Conservation (phyloP, 108 stramenopile species). For the Stephanodiscus minutulus region DNA sequence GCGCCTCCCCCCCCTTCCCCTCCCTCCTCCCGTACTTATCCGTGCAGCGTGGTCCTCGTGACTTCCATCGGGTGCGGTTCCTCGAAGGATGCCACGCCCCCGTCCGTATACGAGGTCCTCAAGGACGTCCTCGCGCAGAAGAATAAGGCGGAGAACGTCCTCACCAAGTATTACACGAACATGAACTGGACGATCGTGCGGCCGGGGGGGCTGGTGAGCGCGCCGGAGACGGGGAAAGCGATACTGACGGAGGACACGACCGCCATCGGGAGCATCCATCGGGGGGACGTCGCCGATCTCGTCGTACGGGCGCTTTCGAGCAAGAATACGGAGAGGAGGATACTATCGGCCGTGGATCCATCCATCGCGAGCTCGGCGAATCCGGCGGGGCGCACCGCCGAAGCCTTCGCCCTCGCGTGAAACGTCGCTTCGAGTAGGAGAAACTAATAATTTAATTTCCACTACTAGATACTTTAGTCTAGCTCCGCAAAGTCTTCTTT, state of each 20-base stretch:
- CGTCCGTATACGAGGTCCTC: slow-evolving; percentile 77
- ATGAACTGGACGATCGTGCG: slow-evolving; percentile 96
- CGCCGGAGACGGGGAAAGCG: slow-evolving; percentile 78
- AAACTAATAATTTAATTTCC: too few species aligned
- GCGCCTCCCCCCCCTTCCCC: neutral
- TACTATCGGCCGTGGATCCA: slow-evolving; percentile 79
- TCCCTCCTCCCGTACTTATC: too few species aligned
- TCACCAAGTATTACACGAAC: slow-evolving; percentile 94
- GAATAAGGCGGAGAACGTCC: slow-evolving; percentile 69
- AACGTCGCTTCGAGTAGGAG: too few species aligned
- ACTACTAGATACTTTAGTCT: too few species aligned
- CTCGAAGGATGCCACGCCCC: slow-evolving; percentile 83
- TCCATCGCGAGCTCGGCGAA: slow-evolving; percentile 58
- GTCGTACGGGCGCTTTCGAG: slow-evolving; percentile 69
- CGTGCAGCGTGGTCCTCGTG: slow-evolving; percentile 82
- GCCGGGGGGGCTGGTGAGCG: slow-evolving; percentile 87
- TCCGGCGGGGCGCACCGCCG: slow-evolving; percentile 50
- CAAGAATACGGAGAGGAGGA: slow-evolving; percentile 66
- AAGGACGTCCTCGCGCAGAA: slow-evolving; percentile 65
- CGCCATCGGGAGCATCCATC: slow-evolving; percentile 87
- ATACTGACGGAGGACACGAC: slow-evolving; percentile 87
- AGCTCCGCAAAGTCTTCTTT: too few species aligned
- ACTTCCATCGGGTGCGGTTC: slow-evolving; percentile 93
- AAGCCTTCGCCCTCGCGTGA: slow-evolving; percentile 57
- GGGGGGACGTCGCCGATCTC: slow-evolving; percentile 90